Percentiles rank a stretch among this genome's conserved stretches.
Conservation (phyloP, 495 filamentous ascomycete genomes). For the Neurospora sp. region DNA sequence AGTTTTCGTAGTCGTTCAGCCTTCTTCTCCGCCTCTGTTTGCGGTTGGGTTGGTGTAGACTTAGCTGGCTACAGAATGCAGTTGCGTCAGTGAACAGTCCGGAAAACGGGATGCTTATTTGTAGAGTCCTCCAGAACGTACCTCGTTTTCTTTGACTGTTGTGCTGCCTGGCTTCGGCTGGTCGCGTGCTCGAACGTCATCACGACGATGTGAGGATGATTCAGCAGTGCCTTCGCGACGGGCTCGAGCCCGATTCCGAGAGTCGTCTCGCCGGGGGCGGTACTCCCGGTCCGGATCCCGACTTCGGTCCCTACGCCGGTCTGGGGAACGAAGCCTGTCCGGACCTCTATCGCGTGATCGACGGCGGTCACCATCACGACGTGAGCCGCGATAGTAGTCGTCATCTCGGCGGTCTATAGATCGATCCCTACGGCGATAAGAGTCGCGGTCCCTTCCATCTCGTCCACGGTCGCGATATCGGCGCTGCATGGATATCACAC, state of each 20-base stretch:
- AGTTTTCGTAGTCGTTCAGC: conserved; percentile 74
- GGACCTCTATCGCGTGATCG: conserved; percentile 55
- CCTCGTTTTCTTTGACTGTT: conserved; percentile 41
- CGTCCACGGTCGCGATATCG: conserved; percentile 44
- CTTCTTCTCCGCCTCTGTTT: conserved; percentile 74
- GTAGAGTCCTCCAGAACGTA: conserved; percentile 23
- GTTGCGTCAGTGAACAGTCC: conserved; percentile 9
- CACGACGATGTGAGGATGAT: conserved; percentile 56
- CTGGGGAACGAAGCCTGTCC: conserved; percentile 34
- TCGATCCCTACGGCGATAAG: conserved; percentile 59
- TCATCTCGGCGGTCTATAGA: conserved; percentile 68
- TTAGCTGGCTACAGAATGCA: conserved; percentile 30
- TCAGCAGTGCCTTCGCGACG: conserved; percentile 72
- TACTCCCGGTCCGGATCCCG: conserved; percentile 56
- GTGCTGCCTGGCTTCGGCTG: conserved; percentile 30
- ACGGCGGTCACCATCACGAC: conserved; percentile 36
- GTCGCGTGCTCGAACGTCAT: conserved; percentile 50
- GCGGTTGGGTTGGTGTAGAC: conserved; percentile 42
- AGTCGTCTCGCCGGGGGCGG: conserved; percentile 69
- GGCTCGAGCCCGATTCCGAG: conserved; percentile 57
- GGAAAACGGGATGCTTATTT: not conserved
- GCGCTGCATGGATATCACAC: conserved; percentile 33
- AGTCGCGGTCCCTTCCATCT: conserved; percentile 48
- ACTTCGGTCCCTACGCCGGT: conserved; percentile 38
- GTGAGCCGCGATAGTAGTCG: conserved; percentile 51